These are phyloP conservation scores for Diplotaxis tenuifolia DNA, from an alignment of 345 rosid genomes.

Conservation along the genomic window DNA sequence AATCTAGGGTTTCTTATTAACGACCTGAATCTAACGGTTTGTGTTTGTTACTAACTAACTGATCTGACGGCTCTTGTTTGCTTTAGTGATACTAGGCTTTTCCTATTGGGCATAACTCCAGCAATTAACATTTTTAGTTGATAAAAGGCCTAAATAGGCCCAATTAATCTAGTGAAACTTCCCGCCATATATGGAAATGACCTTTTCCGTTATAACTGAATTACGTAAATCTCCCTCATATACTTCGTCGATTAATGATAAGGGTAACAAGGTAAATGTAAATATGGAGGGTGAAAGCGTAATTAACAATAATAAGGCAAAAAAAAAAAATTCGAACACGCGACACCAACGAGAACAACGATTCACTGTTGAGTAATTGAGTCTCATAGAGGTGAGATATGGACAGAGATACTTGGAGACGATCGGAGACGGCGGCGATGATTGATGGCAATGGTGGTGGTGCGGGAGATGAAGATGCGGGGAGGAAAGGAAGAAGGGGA, in stretches of 20 bases:
- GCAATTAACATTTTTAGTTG: not conserved
- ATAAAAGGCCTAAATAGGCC: not conserved
- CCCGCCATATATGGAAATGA: not conserved
- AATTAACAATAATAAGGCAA: too few relatives aligned
- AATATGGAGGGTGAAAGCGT: not conserved
- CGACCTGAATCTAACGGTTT: constrained; percentile 30
- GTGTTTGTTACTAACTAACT: not conserved
- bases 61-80: constrained; percentile 28
- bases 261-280: not conserved
- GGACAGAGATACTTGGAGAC: not conserved
- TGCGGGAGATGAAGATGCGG: too few relatives aligned
- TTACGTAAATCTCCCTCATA: not conserved
- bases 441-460: too few relatives aligned
- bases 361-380: too few relatives aligned
- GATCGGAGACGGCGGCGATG: not conserved
- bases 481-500: constrained; percentile 23
- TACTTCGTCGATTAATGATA: not conserved
- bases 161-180: not conserved
- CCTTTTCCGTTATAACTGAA: not conserved
- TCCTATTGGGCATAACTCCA: not conserved
- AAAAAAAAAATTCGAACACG: too few relatives aligned
- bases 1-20: constrained; percentile 12
- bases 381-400: too few relatives aligned
- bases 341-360: too few relatives aligned
- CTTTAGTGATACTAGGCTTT: constrained; percentile 3